Conservation (phyloP, 2,329 filamentous ascomycete genomes). For the Pleurostoma richardsiae region DNA sequence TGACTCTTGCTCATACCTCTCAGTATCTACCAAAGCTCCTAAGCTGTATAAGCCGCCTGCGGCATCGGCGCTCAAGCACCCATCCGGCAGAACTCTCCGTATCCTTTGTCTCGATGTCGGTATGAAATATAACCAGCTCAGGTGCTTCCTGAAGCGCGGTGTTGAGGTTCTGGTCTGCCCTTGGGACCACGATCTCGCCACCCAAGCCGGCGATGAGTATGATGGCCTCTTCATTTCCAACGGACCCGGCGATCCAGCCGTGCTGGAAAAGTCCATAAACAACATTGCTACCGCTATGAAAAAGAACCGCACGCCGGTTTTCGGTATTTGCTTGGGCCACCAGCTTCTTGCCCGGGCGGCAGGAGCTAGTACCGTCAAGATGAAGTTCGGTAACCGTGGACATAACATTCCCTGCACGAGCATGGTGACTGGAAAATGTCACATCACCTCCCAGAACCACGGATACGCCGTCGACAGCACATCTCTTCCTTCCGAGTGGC, state of each 20-base stretch:
- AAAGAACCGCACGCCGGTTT: conserved; percentile 79
- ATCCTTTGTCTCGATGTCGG: conserved; percentile 94
- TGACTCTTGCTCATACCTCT: conserved; percentile 30
- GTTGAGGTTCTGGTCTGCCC: conserved; percentile 93
- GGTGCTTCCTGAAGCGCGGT: conserved; percentile 85
- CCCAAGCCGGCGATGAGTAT: conserved; percentile 73
- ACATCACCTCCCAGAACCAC: conserved; percentile 99
- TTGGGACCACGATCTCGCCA: conserved; percentile 89
- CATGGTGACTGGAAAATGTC: conserved; percentile 90
- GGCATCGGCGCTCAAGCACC: conserved; percentile 71
- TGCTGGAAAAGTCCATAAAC: conserved; percentile 73
- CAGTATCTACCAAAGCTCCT: conserved; percentile 85
- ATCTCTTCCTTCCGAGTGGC: conserved; percentile 74
- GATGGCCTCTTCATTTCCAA: conserved; percentile 98
- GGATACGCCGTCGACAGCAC: conserved; percentile 86
- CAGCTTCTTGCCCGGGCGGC: conserved; percentile 86
- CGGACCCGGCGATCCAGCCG: conserved; percentile 90
- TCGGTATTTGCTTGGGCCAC: conserved; percentile 94
- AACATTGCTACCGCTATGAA: conserved; percentile 73
- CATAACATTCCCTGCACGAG: conserved; percentile 98
- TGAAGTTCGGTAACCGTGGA: conserved; percentile 99
- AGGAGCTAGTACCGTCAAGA: conserved; percentile 82
- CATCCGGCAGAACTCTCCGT: conserved; percentile 80
- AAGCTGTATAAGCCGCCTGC: conserved; percentile 78
- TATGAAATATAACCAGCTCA: conserved; percentile 96